These are phyloP conservation scores for Russula emetica DNA, from an alignment of 768 basidiomycete species.

Conservation along the genomic window DNA sequence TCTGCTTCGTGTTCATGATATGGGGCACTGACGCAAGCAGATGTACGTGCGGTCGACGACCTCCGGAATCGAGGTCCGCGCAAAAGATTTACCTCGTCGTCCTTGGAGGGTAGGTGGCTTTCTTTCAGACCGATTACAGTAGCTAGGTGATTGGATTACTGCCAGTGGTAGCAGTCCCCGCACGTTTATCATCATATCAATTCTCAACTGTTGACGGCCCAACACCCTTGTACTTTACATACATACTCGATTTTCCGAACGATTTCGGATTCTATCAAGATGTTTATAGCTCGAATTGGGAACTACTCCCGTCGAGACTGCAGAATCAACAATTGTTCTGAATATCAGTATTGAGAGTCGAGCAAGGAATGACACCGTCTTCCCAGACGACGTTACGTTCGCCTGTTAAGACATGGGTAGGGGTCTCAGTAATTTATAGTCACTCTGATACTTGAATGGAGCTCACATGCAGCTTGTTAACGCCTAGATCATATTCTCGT, in stretches of 20 bases:
- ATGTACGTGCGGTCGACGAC: neutral
- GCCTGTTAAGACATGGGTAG: neutral
- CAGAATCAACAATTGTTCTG: neutral
- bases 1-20: neutral
- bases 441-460: neutral
- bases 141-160: neutral
- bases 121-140: no score
- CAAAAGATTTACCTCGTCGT: neutral
- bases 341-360: neutral
- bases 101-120: neutral
- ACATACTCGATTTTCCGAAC: neutral
- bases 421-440: neutral
- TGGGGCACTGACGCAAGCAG: neutral
- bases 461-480: neutral
- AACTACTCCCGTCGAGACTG: neutral
- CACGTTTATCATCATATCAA: neutral
- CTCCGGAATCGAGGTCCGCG: neutral
- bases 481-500: constrained; percentile 9
- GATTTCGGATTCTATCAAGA: neutral
- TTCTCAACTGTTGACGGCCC: neutral
- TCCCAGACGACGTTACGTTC: neutral
- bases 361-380: neutral
- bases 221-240: neutral
- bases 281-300: no score
- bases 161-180: neutral